Evolutionary conservation across 805 yeast species (phyloP).

Genomic region (Suhomyces faveliae): DNA sequence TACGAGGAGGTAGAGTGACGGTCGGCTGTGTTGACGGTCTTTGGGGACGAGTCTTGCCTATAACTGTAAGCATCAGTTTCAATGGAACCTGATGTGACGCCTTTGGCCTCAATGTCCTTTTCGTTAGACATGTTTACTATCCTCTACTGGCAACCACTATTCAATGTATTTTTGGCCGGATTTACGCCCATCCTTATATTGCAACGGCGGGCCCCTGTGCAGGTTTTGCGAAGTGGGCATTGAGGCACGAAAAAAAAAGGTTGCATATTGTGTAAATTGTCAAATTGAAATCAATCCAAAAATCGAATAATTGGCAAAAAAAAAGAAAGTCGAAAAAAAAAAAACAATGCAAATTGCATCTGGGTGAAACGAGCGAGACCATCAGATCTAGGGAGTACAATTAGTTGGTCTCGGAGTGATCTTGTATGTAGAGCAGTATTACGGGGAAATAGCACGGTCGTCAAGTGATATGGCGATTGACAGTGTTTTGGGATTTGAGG

Average conservation of each 20-base stretch:
- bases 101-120: slow-evolving; percentile 4
- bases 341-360: neutral
- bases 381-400: too few relatives aligned
- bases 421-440: too few relatives aligned
- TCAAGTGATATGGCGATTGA: too few relatives aligned
- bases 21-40: neutral
- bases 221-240: neutral
- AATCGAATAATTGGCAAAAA: neutral
- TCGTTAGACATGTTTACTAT: neutral
- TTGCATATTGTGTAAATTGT: neutral
- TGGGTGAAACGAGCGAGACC: neutral
- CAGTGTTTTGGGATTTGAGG: too few relatives aligned
- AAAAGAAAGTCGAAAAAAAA: neutral
- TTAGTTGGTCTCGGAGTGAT: too few relatives aligned
- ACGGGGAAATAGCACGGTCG: too few relatives aligned
- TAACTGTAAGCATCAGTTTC: slow-evolving; percentile 14
- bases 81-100: neutral
- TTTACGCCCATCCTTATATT: neutral
- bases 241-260: neutral
- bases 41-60: slow-evolving; percentile 10
- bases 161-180: neutral
- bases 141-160: neutral
- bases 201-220: neutral
- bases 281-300: neutral
- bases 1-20: slow-evolving; percentile 7